Evolutionary conservation across 139 green algal species (phyloP), one percentile per base, ranked within the genome.

Genomic region (Auxenochlorella pyrenoidosa): DNA sequence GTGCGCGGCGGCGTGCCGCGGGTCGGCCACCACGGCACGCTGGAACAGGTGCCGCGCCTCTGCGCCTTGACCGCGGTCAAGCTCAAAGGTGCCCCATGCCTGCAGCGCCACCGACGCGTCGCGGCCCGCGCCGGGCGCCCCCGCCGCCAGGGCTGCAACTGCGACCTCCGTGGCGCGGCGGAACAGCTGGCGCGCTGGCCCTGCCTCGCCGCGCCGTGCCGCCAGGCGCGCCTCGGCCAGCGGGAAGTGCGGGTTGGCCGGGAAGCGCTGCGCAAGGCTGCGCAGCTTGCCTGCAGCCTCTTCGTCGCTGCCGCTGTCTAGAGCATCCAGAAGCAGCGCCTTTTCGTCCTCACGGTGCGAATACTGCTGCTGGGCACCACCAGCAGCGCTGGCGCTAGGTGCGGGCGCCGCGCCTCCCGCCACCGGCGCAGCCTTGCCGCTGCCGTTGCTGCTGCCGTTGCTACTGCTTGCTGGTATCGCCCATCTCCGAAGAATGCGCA

Each of bases 41-140:
- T 82, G 68, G 63, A 93, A 93, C 51, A 95, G 36, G 59, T 76
- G 21, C 75, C 84, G 60, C 28, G 92, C 93, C 47, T 40, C 71
- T 1, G 78, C 47, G 24, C 44, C 22, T 40, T 83, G 60, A 21
- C 91, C 88, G 15, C 38, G 59, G 5, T 41, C 26, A 3, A 36
- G 21, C 60, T 92, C 86, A 43, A 71, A 88, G 10, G 63, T 63
- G 54, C 54, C 89, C 89, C 86, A 91, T 0, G 71, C 36, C 59
- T 88, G 84, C 58, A 84, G 75, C 10, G 75, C 75, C 51, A 88
- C 28, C 58, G 73, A 84, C 59, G 59, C 73, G 5, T 84, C 75
- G 3, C 59, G 38, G 54, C 54, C 54, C 15, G 40, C 10, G 5
- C 21, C 24, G 21, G 54, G 38, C 41, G 28, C 41, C 76, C 38